Percentiles rank a stretch among this genome's conserved stretches.
These are phyloP conservation scores for Penicillium sp. DNA, from an alignment of 2,329 filamentous ascomycete genomes.

Conservation along the genomic window DNA sequence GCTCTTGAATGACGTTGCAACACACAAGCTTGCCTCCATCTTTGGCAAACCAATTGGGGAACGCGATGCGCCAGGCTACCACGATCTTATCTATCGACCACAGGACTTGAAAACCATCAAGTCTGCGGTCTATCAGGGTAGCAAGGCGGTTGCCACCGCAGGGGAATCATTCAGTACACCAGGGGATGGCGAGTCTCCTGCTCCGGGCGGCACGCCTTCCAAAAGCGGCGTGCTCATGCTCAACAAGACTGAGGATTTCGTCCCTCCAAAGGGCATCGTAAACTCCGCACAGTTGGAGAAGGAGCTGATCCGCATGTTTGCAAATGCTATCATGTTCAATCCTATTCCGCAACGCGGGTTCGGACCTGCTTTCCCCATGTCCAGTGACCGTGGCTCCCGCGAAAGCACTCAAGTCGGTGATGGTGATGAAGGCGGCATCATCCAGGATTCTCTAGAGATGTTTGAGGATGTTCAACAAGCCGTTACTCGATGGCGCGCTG, in stretches of 20 bases:
- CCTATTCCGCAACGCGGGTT: slow-evolving; percentile 74
- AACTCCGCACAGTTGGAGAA: slow-evolving; percentile 91
- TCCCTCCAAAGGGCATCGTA: slow-evolving; percentile 86
- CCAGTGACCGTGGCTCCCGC: slow-evolving; percentile 41
- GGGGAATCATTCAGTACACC: slow-evolving; percentile 66
- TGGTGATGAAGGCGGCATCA: slow-evolving; percentile 79
- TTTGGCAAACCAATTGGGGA: slow-evolving; percentile 76
- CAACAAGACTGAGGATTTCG: slow-evolving; percentile 69
- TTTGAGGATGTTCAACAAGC: slow-evolving; percentile 82
- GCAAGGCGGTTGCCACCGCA: slow-evolving; percentile 45
- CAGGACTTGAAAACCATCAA: slow-evolving; percentile 79
- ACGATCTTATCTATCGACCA: slow-evolving; percentile 70
- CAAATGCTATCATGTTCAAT: slow-evolving; percentile 98
- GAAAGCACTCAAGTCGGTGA: slow-evolving; percentile 59
- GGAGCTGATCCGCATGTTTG: slow-evolving; percentile 94
- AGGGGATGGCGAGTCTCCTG: slow-evolving; percentile 56
- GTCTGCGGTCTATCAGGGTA: slow-evolving; percentile 61
- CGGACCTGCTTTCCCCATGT: slow-evolving; percentile 60
- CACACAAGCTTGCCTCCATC: slow-evolving; percentile 76
- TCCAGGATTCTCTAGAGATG: slow-evolving; percentile 86
- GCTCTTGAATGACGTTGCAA: slow-evolving; percentile 73
- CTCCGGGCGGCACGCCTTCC: slow-evolving; percentile 36
- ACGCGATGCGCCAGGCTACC: slow-evolving; percentile 74
- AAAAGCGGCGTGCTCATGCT: slow-evolving; percentile 46
- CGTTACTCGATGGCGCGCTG: slow-evolving; percentile 72